Conservation (phyloP, 495 filamentous ascomycete species). For the Tuber borchii region DNA sequence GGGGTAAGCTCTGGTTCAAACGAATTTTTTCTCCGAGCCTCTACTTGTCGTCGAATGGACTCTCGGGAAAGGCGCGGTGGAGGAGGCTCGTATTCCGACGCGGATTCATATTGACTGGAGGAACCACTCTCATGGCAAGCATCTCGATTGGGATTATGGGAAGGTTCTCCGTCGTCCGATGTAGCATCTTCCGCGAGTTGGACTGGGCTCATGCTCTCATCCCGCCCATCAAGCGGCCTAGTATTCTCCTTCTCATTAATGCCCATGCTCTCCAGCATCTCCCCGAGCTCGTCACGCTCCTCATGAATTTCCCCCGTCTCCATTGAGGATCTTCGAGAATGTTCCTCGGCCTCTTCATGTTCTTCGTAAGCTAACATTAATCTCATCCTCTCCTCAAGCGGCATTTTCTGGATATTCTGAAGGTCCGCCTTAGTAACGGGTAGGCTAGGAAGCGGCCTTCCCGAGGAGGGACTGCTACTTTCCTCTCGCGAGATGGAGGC, state of each 20-base stretch:
- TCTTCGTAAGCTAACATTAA: constrained; percentile 57
- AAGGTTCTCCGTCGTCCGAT: constrained; percentile 47
- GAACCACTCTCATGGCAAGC: constrained; percentile 25
- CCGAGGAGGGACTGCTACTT: constrained; percentile 46
- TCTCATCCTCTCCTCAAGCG: constrained; percentile 46
- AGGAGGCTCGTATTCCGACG: constrained; percentile 50
- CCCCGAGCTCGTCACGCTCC: constrained; percentile 50
- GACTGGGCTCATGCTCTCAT: constrained; percentile 47
- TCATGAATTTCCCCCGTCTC: constrained; percentile 57
- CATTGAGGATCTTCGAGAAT: constrained; percentile 61
- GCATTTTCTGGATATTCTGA: constrained; percentile 43
- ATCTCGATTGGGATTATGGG: constrained; percentile 32
- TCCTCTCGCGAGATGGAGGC: constrained; percentile 31
- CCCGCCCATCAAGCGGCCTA: constrained; percentile 52
- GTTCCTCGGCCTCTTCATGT: constrained; percentile 54
- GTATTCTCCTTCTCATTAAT: constrained; percentile 48
- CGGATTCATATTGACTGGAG: constrained; percentile 42
- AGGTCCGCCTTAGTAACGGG: constrained; percentile 43
- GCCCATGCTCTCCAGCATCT: constrained; percentile 49
- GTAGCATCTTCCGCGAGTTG: constrained; percentile 47
- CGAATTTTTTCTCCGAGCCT: constrained; percentile 57
- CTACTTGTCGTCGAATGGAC: constrained; percentile 82
- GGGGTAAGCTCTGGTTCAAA: constrained; percentile 31
- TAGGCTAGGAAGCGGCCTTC: constrained; percentile 39
- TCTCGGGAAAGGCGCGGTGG: constrained; percentile 83